Percentiles rank a stretch among this genome's conserved stretches.
phyloP scores from a whole-genome alignment of 768 basidiomycete species.

The Mycena galopus region DNA sequence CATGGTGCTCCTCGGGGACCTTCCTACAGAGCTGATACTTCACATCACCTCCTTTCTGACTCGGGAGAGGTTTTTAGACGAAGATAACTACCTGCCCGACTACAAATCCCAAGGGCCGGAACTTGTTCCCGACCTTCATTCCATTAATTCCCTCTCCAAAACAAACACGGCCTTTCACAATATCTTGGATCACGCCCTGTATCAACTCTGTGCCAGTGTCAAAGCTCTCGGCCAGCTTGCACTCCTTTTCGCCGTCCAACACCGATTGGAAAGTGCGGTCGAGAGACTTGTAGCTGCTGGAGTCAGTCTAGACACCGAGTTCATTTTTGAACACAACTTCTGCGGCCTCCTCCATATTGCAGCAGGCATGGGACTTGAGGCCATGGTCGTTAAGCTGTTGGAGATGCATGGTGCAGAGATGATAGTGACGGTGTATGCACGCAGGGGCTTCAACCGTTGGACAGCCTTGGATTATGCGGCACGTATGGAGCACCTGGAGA shows the following conservation, averaged over 20 bases:
- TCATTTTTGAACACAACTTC: neutral
- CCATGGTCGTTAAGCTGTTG: neutral
- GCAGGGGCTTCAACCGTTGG: neutral
- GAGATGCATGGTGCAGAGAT: neutral
- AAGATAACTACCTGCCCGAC: neutral
- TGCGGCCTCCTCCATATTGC: neutral
- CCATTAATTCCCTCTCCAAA: neutral
- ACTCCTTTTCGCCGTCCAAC: neutral
- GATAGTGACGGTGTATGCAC: neutral
- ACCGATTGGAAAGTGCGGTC: constrained; percentile 5
- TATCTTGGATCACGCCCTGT: neutral
- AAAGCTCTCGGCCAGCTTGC: neutral
- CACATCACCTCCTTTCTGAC: neutral
- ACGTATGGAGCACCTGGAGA: neutral
- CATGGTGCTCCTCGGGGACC: neutral
- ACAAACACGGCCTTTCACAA: neutral
- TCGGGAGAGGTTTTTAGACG: neutral
- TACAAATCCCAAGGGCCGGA: neutral
- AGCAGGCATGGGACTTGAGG: neutral
- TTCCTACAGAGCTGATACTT: neutral
- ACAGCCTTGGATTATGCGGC: neutral
- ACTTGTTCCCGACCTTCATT: neutral
- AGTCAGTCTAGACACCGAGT: neutral
- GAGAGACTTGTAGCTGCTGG: neutral
- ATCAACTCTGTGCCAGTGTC: neutral